Evolutionary conservation across 345 rosid species (phyloP).

Genomic region (Salix dunnii): DNA sequence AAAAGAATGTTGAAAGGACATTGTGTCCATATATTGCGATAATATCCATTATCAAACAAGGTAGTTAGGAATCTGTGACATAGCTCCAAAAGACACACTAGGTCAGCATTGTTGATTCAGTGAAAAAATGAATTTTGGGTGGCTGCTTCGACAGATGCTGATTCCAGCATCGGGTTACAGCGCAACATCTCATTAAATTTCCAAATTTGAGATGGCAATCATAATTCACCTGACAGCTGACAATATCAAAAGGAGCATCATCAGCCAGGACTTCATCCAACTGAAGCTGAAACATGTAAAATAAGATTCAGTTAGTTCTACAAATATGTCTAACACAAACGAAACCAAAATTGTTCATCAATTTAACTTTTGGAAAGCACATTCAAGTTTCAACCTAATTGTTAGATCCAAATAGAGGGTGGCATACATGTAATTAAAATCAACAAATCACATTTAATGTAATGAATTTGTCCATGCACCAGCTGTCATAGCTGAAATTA

Average conservation of each 20-base stretch:
- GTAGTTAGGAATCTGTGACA: background rate
- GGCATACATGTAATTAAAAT: background rate
- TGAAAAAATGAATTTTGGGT: background rate
- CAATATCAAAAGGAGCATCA: slow-evolving; percentile 93
- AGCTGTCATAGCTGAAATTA: slow-evolving; percentile 22
- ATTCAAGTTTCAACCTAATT: background rate
- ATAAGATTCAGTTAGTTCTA: background rate
- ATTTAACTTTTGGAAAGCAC: background rate
- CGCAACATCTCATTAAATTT: background rate
- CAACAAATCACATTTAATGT: background rate
- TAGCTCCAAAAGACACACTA: background rate
- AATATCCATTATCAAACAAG: background rate
- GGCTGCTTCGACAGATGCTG: background rate
- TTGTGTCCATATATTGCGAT: background rate
- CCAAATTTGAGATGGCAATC: background rate
- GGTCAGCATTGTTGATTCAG: background rate
- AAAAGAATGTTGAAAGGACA: background rate
- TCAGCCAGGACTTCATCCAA: slow-evolving; percentile 82
- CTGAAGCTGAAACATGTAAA: slow-evolving; percentile 50
- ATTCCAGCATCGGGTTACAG: background rate
- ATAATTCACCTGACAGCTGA: slow-evolving; percentile 88
- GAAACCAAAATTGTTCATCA: background rate
- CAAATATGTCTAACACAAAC: background rate
- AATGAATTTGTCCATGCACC: background rate
- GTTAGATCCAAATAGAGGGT: background rate